These are phyloP conservation scores for Pouteria campechiana DNA, from an alignment of 179 eudicot genomes.

Conservation along the genomic window DNA sequence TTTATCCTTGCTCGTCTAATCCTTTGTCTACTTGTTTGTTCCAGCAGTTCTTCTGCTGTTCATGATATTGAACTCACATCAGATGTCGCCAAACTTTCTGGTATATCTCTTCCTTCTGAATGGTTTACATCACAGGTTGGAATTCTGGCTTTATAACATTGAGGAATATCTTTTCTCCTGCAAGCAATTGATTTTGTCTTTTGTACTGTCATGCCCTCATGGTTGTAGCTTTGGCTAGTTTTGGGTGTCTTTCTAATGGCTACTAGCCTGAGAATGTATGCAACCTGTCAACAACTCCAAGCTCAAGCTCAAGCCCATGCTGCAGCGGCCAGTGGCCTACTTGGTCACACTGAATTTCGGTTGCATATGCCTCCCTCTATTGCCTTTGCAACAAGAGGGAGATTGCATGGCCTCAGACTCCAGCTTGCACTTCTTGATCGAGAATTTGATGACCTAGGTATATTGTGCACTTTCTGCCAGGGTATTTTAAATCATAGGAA, in stretches of 20 bases:
- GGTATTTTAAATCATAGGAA: too few species aligned
- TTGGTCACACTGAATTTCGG: constrained; percentile 84
- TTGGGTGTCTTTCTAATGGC: constrained; percentile 93
- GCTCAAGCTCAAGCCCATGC: constrained; percentile 98
- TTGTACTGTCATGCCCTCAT: neutral
- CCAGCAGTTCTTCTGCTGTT: constrained; percentile 77
- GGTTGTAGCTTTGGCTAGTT: constrained; percentile 80
- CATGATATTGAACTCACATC: constrained; percentile 80
- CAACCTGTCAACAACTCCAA: constrained; percentile 96
- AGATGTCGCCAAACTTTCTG: constrained; percentile 90
- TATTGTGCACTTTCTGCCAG: too few species aligned
- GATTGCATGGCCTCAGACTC: constrained; percentile 83
- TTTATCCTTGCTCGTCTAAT: neutral
- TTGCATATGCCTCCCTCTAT: constrained; percentile 86
- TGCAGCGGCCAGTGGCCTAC: constrained; percentile 86
- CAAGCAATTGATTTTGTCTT: neutral
- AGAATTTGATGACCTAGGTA: constrained; percentile 90
- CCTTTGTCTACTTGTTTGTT: constrained; percentile 8
- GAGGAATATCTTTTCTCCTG: neutral
- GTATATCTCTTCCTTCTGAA: constrained; percentile 23
- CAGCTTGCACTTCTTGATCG: constrained; percentile 97
- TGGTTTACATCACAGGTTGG: too few species aligned
- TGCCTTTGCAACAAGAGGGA: constrained; percentile 86
- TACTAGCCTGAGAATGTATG: constrained; percentile 86
- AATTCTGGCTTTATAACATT: too few species aligned